These are phyloP conservation scores for Ceratobasidium sp. DNA, from an alignment of 1,284 basidiomycete species.

Conservation along the genomic window DNA sequence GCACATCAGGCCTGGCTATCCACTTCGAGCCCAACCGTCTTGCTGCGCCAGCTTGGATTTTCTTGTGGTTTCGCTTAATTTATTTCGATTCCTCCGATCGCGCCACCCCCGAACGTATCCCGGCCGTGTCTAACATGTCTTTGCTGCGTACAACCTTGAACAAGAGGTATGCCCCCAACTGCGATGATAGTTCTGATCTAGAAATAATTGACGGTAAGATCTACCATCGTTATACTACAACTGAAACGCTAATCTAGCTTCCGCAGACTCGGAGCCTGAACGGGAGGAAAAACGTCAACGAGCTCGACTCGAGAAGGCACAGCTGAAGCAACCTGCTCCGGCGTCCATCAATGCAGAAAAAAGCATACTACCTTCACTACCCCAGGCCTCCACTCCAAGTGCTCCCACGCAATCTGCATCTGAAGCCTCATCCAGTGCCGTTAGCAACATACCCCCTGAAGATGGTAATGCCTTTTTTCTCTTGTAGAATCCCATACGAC, in stretches of 20 bases:
- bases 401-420: background rate
- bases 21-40: too few relatives aligned
- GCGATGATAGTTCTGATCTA: background rate
- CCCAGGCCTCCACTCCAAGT: background rate
- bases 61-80: background rate
- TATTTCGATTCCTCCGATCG: background rate
- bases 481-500: background rate
- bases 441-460: background rate
- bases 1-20: constrained; percentile 7
- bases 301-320: background rate
- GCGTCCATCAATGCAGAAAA: background rate
- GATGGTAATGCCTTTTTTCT: background rate
- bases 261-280: constrained; percentile 21
- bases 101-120: background rate
- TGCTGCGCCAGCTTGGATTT: too few relatives aligned
- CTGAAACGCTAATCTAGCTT: background rate
- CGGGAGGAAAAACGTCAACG: background rate
- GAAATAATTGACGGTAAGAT: constrained; percentile 18
- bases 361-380: background rate
- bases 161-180: background rate
- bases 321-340: background rate
- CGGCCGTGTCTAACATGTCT: background rate
- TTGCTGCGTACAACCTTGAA: background rate
- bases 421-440: background rate
- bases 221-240: background rate